Base-by-base conservation (phyloP, 2,329 filamentous ascomycete genomes). In the Arthrocladium fulminans region DNA sequence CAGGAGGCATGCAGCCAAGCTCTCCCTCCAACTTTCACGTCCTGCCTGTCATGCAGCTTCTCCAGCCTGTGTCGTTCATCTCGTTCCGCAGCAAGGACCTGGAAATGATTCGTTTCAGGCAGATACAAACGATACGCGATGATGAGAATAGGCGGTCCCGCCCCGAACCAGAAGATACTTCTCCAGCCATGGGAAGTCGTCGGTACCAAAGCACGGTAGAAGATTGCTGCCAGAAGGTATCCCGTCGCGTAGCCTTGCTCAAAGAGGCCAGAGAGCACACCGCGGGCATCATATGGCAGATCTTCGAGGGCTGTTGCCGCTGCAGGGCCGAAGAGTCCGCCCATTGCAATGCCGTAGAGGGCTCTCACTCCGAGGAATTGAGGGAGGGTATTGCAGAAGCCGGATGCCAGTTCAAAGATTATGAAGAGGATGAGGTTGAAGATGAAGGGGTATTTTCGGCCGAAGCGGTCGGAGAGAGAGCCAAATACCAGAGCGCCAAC, bases 91-190 rank as follows among this genome's bases (percentile, higher is more conserved):
- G 37, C 38, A 35, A 59, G 57, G 9, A 56, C 59, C n/a, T 56
- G 73, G 65, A 84, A 94, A 1, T 80, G 76, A 39, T 84, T 69
- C 0, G 88, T 94, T 69, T 94, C 88, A 3, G 86, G 84, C 1
- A 94, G 74, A 62, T 75, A 79, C 25, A 88, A 70, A 23, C 88
- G 83, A 71, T 84, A 87, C 48, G 80, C 60, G 60, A 94, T 94
- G 65, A 94, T 83, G 20, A 94, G 65, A 1, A 88, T 74, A 0
- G 88, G 88, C 0, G 86, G 85, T 25, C 81, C 76, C 6, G 88
- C 86, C 9, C 82, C 87, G 64, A 94, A 94, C 88, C 88, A 94
- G 72, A 81, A 94, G 0, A 94, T 72, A 0, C 87, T 86, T 6
- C 88, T 75, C 88, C 88, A 94, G 44, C 75, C 80, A 60, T 94